Percentiles rank a stretch among this genome's conserved stretches.
These are phyloP conservation scores for Pseudonitzschia delicatissima DNA, from an alignment of 108 stramenopile species.

Conservation along the genomic window DNA sequence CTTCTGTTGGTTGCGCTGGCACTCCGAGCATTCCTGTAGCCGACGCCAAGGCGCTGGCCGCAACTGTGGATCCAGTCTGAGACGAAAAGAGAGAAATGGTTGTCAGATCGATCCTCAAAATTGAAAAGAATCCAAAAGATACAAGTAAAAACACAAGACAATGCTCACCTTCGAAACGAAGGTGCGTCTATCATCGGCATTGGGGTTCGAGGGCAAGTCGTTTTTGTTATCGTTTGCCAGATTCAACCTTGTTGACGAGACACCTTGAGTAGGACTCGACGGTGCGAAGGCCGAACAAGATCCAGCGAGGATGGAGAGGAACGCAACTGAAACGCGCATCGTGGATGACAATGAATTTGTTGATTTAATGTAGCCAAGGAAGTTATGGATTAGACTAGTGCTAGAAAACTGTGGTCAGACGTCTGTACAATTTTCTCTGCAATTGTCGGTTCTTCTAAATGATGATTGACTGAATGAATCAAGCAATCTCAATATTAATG, in stretches of 20 bases:
- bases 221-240: background rate
- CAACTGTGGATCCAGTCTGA: slow-evolving; percentile 44
- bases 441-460: too few species aligned
- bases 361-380: too few species aligned
- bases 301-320: slow-evolving; percentile 13
- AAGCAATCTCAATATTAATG: too few species aligned
- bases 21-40: slow-evolving; percentile 20
- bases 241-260: slow-evolving; percentile 2
- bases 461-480: too few species aligned
- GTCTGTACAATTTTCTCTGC: too few species aligned
- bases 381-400: too few species aligned
- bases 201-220: slow-evolving; percentile 1
- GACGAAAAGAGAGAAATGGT: slow-evolving; percentile 8
- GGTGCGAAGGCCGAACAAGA: slow-evolving; percentile 26
- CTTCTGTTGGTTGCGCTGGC: slow-evolving; percentile 35
- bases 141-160: background rate
- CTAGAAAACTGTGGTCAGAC: too few species aligned
- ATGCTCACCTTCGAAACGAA: slow-evolving; percentile 59
- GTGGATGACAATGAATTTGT: too few species aligned
- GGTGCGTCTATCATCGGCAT: slow-evolving; percentile 51
- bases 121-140: background rate
- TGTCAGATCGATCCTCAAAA: background rate
- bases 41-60: slow-evolving; percentile 45
- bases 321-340: too few species aligned
- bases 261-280: background rate